These are phyloP conservation scores for Ophiostoma himal-ulmi DNA, from an alignment of 2,329 filamentous ascomycete genomes.

Conservation along the genomic window DNA sequence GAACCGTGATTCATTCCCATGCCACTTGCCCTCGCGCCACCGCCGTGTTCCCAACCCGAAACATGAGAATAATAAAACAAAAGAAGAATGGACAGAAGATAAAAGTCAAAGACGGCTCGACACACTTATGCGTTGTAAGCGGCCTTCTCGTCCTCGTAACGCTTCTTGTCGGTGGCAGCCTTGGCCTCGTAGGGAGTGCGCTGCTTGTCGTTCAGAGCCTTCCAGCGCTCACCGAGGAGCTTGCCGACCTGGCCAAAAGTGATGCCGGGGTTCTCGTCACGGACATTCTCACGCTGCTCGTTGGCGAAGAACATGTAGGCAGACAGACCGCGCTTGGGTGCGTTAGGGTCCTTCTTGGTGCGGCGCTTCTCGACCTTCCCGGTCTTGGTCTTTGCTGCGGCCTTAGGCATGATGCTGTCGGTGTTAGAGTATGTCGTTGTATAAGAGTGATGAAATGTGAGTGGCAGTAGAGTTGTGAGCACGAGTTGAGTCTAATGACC, in stretches of 20 bases:
- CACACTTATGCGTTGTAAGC: slow-evolving; percentile 60
- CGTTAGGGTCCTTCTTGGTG: slow-evolving; percentile 78
- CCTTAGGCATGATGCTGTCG: slow-evolving; percentile 53
- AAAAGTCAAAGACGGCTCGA: background rate
- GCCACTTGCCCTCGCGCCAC: slow-evolving; percentile 26
- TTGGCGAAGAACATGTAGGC: slow-evolving; percentile 99
- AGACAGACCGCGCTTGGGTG: slow-evolving; percentile 97
- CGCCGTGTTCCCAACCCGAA: slow-evolving; percentile 24
- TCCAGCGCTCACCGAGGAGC: slow-evolving; percentile 97
- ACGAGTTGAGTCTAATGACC: background rate
- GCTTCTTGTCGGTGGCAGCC: slow-evolving; percentile 96
- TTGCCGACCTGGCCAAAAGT: slow-evolving; percentile 98
- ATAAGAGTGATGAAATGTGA: background rate
- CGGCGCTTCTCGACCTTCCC: slow-evolving; percentile 52
- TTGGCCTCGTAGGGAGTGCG: slow-evolving; percentile 92
- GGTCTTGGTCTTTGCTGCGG: slow-evolving; percentile 48
- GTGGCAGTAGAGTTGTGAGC: background rate
- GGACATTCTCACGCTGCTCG: slow-evolving; percentile 96
- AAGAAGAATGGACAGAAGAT: slow-evolving; percentile 16
- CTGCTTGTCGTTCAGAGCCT: slow-evolving; percentile 90
- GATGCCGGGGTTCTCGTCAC: slow-evolving; percentile 96
- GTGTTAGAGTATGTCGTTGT: slow-evolving; percentile 9
- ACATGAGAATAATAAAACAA: slow-evolving; percentile 22
- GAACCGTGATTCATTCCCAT: slow-evolving; percentile 26
- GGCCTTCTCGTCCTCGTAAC: slow-evolving; percentile 96